A percentile compares a stretch with the other conserved stretches of the same genome.
Evolutionary conservation across 805 yeast genomes (phyloP).

Genomic region (Wickerhamiella spandovensis): DNA sequence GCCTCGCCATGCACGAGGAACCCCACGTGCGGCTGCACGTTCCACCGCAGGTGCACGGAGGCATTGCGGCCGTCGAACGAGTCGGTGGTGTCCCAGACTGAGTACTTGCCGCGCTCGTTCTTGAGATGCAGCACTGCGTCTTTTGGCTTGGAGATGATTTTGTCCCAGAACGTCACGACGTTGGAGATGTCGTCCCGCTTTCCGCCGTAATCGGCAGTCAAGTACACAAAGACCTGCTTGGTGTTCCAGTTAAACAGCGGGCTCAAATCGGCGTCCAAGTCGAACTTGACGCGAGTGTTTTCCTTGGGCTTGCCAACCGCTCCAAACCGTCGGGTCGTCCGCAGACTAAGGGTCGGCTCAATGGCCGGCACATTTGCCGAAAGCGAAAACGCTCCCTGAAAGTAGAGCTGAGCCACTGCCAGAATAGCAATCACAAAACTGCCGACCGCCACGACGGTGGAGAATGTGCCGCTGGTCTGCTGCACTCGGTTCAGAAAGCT

Average conservation of each 20-base stretch:
- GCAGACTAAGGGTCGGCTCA: conserved; percentile 16
- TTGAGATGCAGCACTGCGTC: conserved; percentile 44
- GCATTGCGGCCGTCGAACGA: conserved; percentile 47
- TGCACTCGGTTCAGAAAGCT: conserved; percentile 25
- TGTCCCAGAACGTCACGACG: conserved; percentile 84
- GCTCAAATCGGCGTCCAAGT: conserved; percentile 56
- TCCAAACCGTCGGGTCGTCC: conserved; percentile 42
- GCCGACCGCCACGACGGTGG: conserved; percentile 22
- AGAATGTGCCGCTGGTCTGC: conserved; percentile 22
- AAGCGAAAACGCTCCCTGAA: conserved; percentile 17
- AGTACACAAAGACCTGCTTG: conserved; percentile 83
- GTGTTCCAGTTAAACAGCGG: conserved; percentile 93
- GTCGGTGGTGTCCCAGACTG: conserved; percentile 73
- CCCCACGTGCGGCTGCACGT: conserved; percentile 85
- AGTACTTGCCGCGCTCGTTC: conserved; percentile 55
- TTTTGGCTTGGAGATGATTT: conserved; percentile 46
- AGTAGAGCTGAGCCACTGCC: conserved; percentile 18
- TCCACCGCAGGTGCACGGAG: conserved; percentile 65
- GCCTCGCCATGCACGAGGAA: conserved; percentile 57
- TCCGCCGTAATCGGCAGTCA: conserved; percentile 73
- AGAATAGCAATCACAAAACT: conserved; percentile 21
- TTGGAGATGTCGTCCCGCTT: conserved; percentile 28
- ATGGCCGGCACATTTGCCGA: conserved; percentile 9
- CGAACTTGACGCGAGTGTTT: conserved; percentile 58
- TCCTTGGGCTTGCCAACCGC: conserved; percentile 61